phyloP scores from a whole-genome alignment of 345 rosid genomes.

The Sonneratia alba region DNA sequence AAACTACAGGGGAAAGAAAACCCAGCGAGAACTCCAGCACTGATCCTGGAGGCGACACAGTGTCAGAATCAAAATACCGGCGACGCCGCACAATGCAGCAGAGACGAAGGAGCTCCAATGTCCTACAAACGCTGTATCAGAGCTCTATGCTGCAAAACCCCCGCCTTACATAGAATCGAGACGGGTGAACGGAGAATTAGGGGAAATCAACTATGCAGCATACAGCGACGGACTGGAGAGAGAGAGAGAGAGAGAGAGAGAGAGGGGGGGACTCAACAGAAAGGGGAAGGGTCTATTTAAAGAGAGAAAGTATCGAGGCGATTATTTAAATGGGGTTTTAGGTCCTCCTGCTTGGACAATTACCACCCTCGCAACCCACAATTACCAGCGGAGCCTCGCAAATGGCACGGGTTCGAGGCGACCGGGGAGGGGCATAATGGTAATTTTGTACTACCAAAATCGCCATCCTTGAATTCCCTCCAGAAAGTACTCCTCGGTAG shows the following conservation, averaged over 20 bases:
- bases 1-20: not conserved
- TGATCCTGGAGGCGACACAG: not conserved
- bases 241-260: not conserved
- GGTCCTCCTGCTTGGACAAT: not conserved
- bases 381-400: too few relatives aligned
- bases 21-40: not conserved
- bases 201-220: not conserved
- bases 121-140: not conserved
- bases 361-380: not conserved
- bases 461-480: too few relatives aligned
- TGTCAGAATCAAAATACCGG: not conserved
- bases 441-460: too few relatives aligned
- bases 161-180: not conserved
- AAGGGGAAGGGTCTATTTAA: conserved; percentile 5
- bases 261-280: too few relatives aligned
- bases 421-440: too few relatives aligned
- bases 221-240: too few relatives aligned
- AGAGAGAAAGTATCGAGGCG: not conserved
- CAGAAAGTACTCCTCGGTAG: too few relatives aligned
- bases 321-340: conserved; percentile 3
- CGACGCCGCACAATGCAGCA: not conserved
- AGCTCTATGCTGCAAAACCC: not conserved
- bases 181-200: not conserved
- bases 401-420: too few relatives aligned
- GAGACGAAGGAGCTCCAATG: not conserved